Evolutionary conservation across 139 green algal species (phyloP).

Genomic region (Monoraphidium neglectum): DNA sequence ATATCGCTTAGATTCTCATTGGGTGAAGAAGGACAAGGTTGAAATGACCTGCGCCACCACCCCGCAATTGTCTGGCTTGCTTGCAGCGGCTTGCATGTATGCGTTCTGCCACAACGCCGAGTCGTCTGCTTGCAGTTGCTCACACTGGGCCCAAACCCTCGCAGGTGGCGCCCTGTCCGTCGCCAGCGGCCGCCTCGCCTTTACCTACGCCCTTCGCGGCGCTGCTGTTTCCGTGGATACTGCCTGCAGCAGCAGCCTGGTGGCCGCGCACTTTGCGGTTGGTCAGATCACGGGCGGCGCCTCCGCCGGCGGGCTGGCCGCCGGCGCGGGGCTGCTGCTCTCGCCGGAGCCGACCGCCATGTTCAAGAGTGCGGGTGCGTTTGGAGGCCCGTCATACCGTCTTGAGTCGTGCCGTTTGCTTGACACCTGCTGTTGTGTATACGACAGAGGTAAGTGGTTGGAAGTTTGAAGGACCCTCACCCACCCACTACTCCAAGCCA

Average conservation of each 20-base stretch:
- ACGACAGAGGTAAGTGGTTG: no score
- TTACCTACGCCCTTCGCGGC: conserved; percentile 70
- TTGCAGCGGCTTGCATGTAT: no score
- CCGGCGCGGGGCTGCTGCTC: conserved; percentile 74
- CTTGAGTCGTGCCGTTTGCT: no score
- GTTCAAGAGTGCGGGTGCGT: conserved; percentile 71
- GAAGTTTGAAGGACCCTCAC: no score
- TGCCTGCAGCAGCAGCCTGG: conserved; percentile 59
- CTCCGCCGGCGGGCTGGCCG: conserved; percentile 44
- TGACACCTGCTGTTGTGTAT: no score
- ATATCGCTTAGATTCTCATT: no score
- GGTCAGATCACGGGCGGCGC: conserved; percentile 24
- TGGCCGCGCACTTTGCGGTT: conserved; percentile 67
- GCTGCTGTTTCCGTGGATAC: conserved; percentile 79
- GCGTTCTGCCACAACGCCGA: no score
- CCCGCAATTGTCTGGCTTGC: no score
- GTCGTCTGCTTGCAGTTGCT: not conserved
- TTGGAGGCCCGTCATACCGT: not conserved
- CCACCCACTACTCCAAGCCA: no score
- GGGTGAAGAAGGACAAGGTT: no score
- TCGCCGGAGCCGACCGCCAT: conserved; percentile 74
- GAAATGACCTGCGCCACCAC: no score
- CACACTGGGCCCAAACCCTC: no score
- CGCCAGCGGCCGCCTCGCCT: conserved; percentile 71
- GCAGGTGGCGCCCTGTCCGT: conserved; percentile 66